Conservation (phyloP, 495 filamentous ascomycete species). For the Echria macrotheca region DNA sequence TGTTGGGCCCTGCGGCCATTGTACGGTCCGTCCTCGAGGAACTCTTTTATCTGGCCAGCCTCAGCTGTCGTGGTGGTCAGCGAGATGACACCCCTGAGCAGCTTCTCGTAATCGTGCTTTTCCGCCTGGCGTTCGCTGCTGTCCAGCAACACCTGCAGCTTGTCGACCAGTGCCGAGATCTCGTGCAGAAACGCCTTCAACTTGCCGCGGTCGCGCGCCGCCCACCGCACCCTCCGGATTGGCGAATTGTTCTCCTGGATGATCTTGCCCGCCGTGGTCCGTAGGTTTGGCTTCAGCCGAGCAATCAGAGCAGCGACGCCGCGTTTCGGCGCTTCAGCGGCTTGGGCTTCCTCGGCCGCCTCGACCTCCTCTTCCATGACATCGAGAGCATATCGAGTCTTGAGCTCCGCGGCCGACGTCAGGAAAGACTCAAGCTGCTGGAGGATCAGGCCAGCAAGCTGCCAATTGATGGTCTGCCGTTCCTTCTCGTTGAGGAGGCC, state of each 20-base stretch:
- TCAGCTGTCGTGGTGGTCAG: constrained; percentile 5
- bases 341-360: background rate
- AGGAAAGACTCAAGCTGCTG: constrained; percentile 20
- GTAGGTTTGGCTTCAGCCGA: constrained; percentile 14
- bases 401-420: constrained; percentile 13
- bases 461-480: constrained; percentile 23
- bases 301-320: constrained; percentile 4
- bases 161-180: background rate
- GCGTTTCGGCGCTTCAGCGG: background rate
- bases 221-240: constrained; percentile 24
- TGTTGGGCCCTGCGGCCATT: no score
- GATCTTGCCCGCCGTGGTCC: constrained; percentile 19
- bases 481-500: constrained; percentile 16
- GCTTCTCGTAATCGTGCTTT: background rate
- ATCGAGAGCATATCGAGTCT: constrained; percentile 14
- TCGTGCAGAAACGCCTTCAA: constrained; percentile 17
- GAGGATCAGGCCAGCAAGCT: constrained; percentile 16
- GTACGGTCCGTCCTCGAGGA: background rate
- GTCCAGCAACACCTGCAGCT: constrained; percentile 1
- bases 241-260: constrained; percentile 18
- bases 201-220: constrained; percentile 22
- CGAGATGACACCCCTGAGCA: constrained; percentile 3
- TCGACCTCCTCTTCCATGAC: background rate
- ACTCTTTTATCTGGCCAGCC: background rate
- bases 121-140: background rate